These are phyloP conservation scores for Orbilia quercus DNA, from an alignment of 2,329 filamentous ascomycete genomes.

Conservation along the genomic window DNA sequence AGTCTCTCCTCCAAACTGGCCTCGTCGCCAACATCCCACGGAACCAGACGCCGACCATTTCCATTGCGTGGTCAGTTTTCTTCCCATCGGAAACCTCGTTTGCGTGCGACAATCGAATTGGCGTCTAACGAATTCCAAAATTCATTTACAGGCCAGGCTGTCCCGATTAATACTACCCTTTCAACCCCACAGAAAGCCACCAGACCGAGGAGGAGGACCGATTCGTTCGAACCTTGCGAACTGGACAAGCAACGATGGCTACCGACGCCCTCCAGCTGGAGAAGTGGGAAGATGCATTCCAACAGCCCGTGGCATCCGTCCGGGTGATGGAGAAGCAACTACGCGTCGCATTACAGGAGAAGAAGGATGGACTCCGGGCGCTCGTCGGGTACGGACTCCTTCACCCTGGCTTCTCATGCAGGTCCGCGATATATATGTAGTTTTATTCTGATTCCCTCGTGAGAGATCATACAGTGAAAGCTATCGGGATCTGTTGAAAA, in stretches of 20 bases:
- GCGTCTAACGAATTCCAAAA: slow-evolving; percentile 1
- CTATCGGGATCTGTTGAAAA: slow-evolving; percentile 74
- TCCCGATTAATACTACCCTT: slow-evolving; percentile 6
- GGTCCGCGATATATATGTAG: slow-evolving; percentile 32
- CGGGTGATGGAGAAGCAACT: slow-evolving; percentile 74
- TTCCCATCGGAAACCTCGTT: not conserved
- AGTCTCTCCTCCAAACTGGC: slow-evolving; percentile 12
- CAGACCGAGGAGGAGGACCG: slow-evolving; percentile 7
- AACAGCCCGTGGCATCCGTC: slow-evolving; percentile 71
- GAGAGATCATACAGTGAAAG: slow-evolving; percentile 66
- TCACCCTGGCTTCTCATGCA: slow-evolving; percentile 25
- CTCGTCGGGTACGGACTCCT: slow-evolving; percentile 70
- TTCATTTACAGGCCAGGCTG: not conserved
- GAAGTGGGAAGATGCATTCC: slow-evolving; percentile 75
- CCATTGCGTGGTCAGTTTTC: slow-evolving; percentile 45
- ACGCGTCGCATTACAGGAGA: slow-evolving; percentile 71
- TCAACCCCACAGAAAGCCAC: not conserved
- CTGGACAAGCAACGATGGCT: slow-evolving; percentile 64
- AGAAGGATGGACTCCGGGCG: slow-evolving; percentile 74
- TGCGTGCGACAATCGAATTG: not conserved
- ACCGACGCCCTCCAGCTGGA: slow-evolving; percentile 70
- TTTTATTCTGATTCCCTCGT: slow-evolving; percentile 25
- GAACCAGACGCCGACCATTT: slow-evolving; percentile 8
- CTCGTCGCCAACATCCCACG: slow-evolving; percentile 1
- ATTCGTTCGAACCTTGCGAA: not conserved